Conservation (phyloP, 1,284 basidiomycete genomes). For the Anthracocystis setariae region DNA sequence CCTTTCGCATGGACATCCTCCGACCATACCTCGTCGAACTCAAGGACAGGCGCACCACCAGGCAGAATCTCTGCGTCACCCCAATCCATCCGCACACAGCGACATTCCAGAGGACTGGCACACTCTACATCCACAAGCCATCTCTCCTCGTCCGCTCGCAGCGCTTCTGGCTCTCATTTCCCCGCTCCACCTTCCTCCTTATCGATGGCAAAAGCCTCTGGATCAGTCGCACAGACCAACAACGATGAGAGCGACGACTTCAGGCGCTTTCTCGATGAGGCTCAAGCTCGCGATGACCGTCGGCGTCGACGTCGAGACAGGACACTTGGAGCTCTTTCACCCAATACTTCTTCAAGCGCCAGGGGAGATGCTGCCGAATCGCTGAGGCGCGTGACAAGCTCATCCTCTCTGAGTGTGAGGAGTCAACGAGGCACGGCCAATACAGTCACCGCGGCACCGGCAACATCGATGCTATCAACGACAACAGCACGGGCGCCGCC, state of each 20-base stretch:
- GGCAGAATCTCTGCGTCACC: slow-evolving; percentile 33
- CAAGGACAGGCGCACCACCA: slow-evolving; percentile 27
- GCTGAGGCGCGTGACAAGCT: slow-evolving; percentile 36
- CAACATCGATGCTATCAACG: slow-evolving; percentile 13
- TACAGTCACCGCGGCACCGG: slow-evolving; percentile 1
- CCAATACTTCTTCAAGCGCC: background rate
- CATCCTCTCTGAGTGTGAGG: slow-evolving; percentile 21
- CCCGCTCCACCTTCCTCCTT: slow-evolving; percentile 5
- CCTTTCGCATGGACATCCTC: slow-evolving; percentile 26
- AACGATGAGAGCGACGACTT: slow-evolving; percentile 39
- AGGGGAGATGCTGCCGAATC: slow-evolving; percentile 28
- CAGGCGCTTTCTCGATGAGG: slow-evolving; percentile 27
- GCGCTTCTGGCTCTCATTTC: slow-evolving; percentile 14
- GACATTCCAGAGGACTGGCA: slow-evolving; percentile 13
- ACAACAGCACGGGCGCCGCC: slow-evolving; percentile 3
- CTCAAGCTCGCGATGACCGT: slow-evolving; percentile 19
- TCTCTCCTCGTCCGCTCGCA: slow-evolving; percentile 16
- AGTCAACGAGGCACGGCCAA: slow-evolving; percentile 4
- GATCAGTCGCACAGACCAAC: slow-evolving; percentile 25
- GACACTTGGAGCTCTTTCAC: background rate
- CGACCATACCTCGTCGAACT: slow-evolving; percentile 4
- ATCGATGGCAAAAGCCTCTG: slow-evolving; percentile 25
- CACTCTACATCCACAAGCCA: slow-evolving; percentile 27
- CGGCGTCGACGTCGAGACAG: slow-evolving; percentile 6
- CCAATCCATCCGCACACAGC: slow-evolving; percentile 7